Conservation (phyloP, 2,329 filamentous ascomycete genomes). For the Plenodomus biglobosus region DNA sequence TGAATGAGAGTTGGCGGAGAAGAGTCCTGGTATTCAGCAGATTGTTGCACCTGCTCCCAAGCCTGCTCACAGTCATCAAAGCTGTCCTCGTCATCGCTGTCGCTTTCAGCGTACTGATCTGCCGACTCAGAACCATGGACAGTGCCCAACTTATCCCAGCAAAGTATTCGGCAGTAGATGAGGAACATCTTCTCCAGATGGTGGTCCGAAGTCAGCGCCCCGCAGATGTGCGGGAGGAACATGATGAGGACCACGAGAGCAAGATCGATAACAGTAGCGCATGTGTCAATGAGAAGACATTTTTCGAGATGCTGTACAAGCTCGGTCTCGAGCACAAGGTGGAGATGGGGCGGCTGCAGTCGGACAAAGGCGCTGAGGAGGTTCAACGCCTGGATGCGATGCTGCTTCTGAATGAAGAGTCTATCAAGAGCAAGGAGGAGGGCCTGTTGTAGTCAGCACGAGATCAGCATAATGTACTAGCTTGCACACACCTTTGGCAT, state of each 20-base stretch:
- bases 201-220: conserved; percentile 60
- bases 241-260: conserved; percentile 76
- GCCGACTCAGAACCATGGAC: conserved; percentile 7
- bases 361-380: conserved; percentile 73
- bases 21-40: conserved; percentile 56
- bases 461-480: background rate
- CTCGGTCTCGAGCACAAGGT: conserved; percentile 70
- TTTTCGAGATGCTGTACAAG: conserved; percentile 71
- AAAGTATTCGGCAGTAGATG: conserved; percentile 76
- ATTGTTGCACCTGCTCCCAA: conserved; percentile 68
- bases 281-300: conserved; percentile 76
- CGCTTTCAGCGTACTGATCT: conserved; percentile 31
- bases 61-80: conserved; percentile 32
- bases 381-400: conserved; percentile 64
- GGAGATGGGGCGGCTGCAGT: conserved; percentile 75
- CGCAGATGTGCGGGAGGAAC: conserved; percentile 79
- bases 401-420: conserved; percentile 65
- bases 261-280: conserved; percentile 73
- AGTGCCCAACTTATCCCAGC: conserved; percentile 65
- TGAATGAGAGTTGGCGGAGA: conserved; percentile 68
- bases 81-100: conserved; percentile 45
- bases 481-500: conserved; percentile 58
- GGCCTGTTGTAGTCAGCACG: conserved; percentile 50
- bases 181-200: conserved; percentile 75
- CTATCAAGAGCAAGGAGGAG: conserved; percentile 67